Base-by-base conservation (phyloP, 1,284 basidiomycete genomes). In the Meira miltonrushii region DNA sequence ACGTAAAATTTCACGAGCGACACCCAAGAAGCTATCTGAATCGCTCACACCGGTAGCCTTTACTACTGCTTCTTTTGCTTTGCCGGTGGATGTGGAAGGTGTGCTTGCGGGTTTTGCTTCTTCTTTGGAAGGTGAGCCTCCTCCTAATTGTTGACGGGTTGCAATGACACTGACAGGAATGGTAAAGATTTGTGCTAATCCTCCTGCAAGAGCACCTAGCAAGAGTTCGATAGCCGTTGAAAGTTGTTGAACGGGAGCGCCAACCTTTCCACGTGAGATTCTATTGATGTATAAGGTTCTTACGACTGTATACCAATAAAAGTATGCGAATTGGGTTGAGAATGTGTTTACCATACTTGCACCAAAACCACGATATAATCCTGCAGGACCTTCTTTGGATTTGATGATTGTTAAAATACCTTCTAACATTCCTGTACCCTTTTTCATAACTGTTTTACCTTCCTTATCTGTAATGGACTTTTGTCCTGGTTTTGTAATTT, bases 321-420 rank as follows among this genome's bases (percentile, higher is more conserved):
- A 99, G 82, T 98, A 99, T 19, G 95, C 93, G 76, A 94, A 96
- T 85, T 95, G 79, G 67, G 74, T 81, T 89, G 86, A 92, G 79
- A 98, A 98, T 0, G 91, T 94, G 80, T 96, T 97, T 69, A 97
- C 82, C 93, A 98, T 97, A 60, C 89, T 96, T n/a, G 95, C 95
- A 40, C 86, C 84, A 77, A 97, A 98, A 4, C 95, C 95, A 61
- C 87, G 86, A 81, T 96, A 99, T 75, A 88, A 87, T 0, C 91
- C 93, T 8, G 39, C n/a, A 21, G 62, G 54, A 21, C 75, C 75
- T 47, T 71, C 71, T 53, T 74, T 73, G 58, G 66, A 67, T 19
- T 57, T 47, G 33, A 67, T 67, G 52, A 78, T 74, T 23, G 59
- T 62, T n/a, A 78, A 44, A 37, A 78, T 64, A 33, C 72, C 75